A percentile compares a stretch with the other conserved stretches of the same genome.
Evolutionary conservation across 306 rosid genomes (phyloP).

Genomic region (Corylus americana): DNA sequence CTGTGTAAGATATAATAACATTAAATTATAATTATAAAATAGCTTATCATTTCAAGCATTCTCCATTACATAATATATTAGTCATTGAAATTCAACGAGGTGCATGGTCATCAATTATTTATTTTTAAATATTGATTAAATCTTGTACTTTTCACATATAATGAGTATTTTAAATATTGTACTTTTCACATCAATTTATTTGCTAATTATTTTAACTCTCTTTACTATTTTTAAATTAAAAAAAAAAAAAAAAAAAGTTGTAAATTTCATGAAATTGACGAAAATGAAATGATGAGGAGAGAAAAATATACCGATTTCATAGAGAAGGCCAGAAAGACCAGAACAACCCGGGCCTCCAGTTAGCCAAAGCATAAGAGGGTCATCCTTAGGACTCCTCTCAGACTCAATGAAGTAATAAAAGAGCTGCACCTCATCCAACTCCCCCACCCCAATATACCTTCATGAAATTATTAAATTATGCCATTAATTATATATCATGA

Average conservation of each 20-base stretch:
- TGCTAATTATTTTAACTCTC: too few species aligned
- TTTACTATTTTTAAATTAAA: background rate
- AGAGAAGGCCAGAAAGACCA: slow-evolving; percentile 27
- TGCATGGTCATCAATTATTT: too few species aligned
- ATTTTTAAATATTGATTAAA: too few species aligned
- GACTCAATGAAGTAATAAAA: slow-evolving; percentile 41
- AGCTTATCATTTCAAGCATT: too few species aligned
- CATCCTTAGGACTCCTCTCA: slow-evolving; percentile 25
- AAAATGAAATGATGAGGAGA: background rate
- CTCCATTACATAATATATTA: too few species aligned
- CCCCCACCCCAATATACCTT: slow-evolving; percentile 43
- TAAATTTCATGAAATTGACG: background rate
- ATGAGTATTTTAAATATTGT: too few species aligned
- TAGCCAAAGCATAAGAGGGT: slow-evolving; percentile 37
- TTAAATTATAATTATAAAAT: too few species aligned
- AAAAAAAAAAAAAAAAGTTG: background rate
- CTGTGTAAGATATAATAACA: too few species aligned
- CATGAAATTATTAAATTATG: background rate
- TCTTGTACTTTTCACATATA: too few species aligned
- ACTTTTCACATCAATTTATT: too few species aligned
- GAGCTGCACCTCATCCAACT: slow-evolving; percentile 30
- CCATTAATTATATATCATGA: background rate
- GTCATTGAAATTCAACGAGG: too few species aligned
- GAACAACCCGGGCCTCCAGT: slow-evolving; percentile 43
- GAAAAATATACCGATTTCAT: slow-evolving; percentile 29